Conservation (phyloP, 495 filamentous ascomycete species). For the Jackrogersella minutella region DNA sequence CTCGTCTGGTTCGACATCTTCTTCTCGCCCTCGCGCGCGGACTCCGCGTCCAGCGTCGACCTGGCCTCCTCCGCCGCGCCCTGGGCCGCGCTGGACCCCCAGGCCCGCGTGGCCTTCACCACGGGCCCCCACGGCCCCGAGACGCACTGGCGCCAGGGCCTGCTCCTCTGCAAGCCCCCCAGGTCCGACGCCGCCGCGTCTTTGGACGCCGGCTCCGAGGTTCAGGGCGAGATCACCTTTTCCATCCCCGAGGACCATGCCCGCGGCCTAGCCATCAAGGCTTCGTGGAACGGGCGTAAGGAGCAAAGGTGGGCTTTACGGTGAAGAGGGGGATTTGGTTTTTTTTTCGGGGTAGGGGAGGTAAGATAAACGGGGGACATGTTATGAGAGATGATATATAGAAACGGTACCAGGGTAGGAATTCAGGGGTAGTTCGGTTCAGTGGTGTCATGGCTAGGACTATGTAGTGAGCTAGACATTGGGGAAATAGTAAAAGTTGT, state of each 20-base stretch:
- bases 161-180: constrained; percentile 57
- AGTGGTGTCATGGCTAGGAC: not conserved
- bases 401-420: too few relatives aligned
- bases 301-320: constrained; percentile 56
- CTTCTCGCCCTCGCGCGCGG: constrained; percentile 60
- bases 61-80: constrained; percentile 1
- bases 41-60: constrained; percentile 5
- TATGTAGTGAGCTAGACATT: constrained; percentile 3
- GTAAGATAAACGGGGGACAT: not conserved
- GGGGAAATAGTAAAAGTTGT: not conserved
- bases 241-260: constrained; percentile 56
- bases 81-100: constrained; percentile 39
- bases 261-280: constrained; percentile 55
- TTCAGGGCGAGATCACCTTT: constrained; percentile 58
- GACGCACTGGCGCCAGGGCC: constrained; percentile 90
- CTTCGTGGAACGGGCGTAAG: constrained; percentile 53
- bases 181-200: constrained; percentile 26
- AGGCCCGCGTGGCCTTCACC: constrained; percentile 70
- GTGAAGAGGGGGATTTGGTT: too few relatives aligned
- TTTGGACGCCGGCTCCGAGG: constrained; percentile 46
- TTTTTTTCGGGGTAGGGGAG: too few relatives aligned
- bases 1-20: constrained; percentile 85
- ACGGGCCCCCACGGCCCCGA: constrained; percentile 80
- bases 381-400: too few relatives aligned
- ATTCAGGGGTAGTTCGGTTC: too few relatives aligned